Base-by-base conservation (phyloP, 257 asterid species). In the Verbena officinalis region DNA sequence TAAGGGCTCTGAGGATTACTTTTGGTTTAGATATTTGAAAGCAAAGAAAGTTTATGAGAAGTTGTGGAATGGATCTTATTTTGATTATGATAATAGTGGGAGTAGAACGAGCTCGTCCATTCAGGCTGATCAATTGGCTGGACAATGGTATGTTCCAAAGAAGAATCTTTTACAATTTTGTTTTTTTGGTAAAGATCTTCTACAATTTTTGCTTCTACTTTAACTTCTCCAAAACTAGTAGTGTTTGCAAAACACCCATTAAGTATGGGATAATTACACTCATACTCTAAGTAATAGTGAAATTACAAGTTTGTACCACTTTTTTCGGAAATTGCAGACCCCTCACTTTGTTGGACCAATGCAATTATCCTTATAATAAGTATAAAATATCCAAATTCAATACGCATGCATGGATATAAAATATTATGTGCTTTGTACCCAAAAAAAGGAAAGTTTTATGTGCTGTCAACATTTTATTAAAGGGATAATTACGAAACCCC, bases 51-150 rank as follows among this genome's bases (percentile, higher is more conserved):
- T 86, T 7, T 94, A 90, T 39, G 89, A 63, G 12, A 85, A 76
- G 80, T 59, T 94, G 59, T 94, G 99, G 99, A 94, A 88, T 64
- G 97, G 97, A 17, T 83, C 95, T 39, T 94, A 90, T 79, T 94
- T 84, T 69, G 77, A 86, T 78, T 94, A 94, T 40, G 99, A 94
- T 56, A 74, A 75, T 48, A 88, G 95, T 17, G 92, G 95, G 55
- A 67, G 95, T 53, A 63, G 77, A 30, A 73, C 81, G 13, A 84
- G 99, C 76, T 69, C 89, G 34, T 94, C 97, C 38, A 90, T 93
- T 80, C 99, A 93, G 78, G 96, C 99, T 38, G 99, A 93, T 81
- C 99, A 90, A 68, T 71, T 93, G 76, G 99, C 99, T 67, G 99
- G 99, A 38, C 88, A 93, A 54, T 93, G 99, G 99, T 93, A 82